A percentile compares a stretch with the other conserved stretches of the same genome.
phyloP scores from a whole-genome alignment of 2,329 filamentous ascomycete genomes.

The Fusarium buharicum region DNA sequence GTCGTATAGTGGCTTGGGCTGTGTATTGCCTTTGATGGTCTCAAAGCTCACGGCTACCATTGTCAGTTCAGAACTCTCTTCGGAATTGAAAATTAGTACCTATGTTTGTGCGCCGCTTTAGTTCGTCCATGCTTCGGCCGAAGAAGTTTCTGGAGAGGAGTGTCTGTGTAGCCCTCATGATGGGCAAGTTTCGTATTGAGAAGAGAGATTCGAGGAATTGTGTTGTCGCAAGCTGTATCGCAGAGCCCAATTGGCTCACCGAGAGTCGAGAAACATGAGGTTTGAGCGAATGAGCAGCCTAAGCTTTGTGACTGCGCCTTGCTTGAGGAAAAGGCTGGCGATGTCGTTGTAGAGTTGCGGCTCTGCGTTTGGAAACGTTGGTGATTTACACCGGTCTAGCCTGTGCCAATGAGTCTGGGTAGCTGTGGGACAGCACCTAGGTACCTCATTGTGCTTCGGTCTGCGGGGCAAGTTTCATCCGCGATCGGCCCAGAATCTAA shows the following conservation, averaged over 20 bases:
- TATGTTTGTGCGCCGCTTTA: constrained; percentile 66
- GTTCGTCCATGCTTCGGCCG: constrained; percentile 68
- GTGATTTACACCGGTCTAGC: constrained; percentile 22
- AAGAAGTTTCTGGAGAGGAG: constrained; percentile 64
- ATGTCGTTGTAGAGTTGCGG: constrained; percentile 10
- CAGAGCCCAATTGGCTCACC: constrained; percentile 48
- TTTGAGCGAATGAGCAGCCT: background rate
- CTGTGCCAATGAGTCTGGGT: constrained; percentile 7
- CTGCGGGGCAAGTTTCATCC: constrained; percentile 37
- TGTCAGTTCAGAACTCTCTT: background rate
- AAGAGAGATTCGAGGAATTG: background rate
- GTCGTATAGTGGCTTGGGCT: constrained; percentile 71
- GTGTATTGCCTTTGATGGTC: constrained; percentile 71
- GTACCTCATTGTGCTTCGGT: background rate
- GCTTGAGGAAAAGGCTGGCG: background rate
- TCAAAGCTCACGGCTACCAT: constrained; percentile 74
- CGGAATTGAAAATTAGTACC: constrained; percentile 51
- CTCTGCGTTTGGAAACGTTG: constrained; percentile 3
- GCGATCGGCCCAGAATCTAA: constrained; percentile 37
- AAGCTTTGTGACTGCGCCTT: background rate
- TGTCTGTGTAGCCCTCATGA: constrained; percentile 61
- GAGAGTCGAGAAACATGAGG: constrained; percentile 39
- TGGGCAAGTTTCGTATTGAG: constrained; percentile 16
- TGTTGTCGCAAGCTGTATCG: constrained; percentile 22
- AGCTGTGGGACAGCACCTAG: constrained; percentile 3